These are phyloP conservation scores for Thoreauomyces humboldtii DNA, from an alignment of 192 early-diverging fungal genomes.

Conservation along the genomic window DNA sequence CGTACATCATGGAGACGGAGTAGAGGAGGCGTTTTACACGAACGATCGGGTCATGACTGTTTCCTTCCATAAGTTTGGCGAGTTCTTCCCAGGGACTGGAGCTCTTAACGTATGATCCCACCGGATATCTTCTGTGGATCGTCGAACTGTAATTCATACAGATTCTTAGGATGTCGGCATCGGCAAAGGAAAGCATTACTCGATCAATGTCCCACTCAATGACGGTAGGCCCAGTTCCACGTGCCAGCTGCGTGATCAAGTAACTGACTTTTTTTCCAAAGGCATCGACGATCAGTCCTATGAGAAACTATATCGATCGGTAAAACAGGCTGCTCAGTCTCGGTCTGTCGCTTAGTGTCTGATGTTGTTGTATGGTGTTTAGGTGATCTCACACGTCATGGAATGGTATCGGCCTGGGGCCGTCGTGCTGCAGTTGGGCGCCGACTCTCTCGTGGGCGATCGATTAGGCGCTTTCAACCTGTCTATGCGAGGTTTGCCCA, in stretches of 20 bases:
- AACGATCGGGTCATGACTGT: slow-evolving; percentile 94
- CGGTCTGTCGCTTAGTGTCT: too few species aligned
- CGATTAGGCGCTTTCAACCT: slow-evolving; percentile 94
- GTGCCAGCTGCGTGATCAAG: background rate
- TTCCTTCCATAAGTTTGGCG: slow-evolving; percentile 93
- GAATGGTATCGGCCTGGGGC: slow-evolving; percentile 92
- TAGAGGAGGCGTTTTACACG: slow-evolving; percentile 91
- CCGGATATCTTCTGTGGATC: too few species aligned
- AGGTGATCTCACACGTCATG: slow-evolving; percentile 90
- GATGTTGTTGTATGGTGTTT: too few species aligned
- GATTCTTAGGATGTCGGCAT: slow-evolving; percentile 89
- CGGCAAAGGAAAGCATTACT: slow-evolving; percentile 87
- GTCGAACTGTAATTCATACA: background rate
- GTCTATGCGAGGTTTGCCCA: slow-evolving; percentile 72
- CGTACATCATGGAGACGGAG: slow-evolving; percentile 95
- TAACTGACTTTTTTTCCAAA: background rate
- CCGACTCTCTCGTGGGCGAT: slow-evolving; percentile 92
- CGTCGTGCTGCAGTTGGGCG: slow-evolving; percentile 94
- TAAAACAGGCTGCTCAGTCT: background rate
- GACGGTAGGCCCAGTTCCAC: slow-evolving; percentile 46
- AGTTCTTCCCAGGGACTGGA: slow-evolving; percentile 98
- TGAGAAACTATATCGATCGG: slow-evolving; percentile 21
- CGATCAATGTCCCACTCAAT: slow-evolving; percentile 89
- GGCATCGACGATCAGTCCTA: slow-evolving; percentile 90
- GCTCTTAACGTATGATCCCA: slow-evolving; percentile 65